Base-by-base conservation (phyloP, 495 filamentous ascomycete genomes). In the Neurospora sublineolata region DNA sequence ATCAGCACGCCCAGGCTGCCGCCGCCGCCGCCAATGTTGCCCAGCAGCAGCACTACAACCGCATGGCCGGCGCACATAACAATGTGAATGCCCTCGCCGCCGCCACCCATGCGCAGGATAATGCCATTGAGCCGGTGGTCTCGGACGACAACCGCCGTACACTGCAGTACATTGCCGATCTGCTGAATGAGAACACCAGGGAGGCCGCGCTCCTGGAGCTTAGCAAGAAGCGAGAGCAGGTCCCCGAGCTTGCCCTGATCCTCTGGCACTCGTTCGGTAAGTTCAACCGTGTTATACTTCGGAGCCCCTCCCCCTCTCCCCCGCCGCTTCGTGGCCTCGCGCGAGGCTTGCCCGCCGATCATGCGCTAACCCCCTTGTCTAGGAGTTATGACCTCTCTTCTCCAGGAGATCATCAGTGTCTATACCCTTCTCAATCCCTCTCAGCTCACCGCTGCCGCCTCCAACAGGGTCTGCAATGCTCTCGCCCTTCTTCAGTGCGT, bases 211-310 rank as follows among this genome's bases (percentile, higher is more conserved):
- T 99, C 20, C 88, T 99, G 79, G 95, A 99, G 80, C 85, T 99
- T 58, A 97, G 94, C 84, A 99, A 99, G 86, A 99, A 99, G 85
- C 85, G 95, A 58, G 95, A 99, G 80, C 96, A 98, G 80, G 96
- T 99, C 18, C 94, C 95, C 18, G 95, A 99, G 81, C 84, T 99
- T 72, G 95, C 95, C 38, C 82, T 99, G 74, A 97, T 99, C 68
- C 87, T 99, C 69, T 99, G 95, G 95, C 94, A 99, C 81, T 97
- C 95, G 3, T 97, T 97, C 79, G 95, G 94, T 97, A 89, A 74
- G 91, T 64, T 9, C 14, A 33, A 18, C 52, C 3, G 27, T 33
- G 1, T 3, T 33, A 64, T 30, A 64, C 30, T n/a, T 46, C n/a
- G 3, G 58, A 9, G 58, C 60, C 36, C n/a, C 44, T 75, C 69